Evolutionary conservation across 192 early-diverging fungal species (phyloP).

Genomic region (Mortierella antarctica): DNA sequence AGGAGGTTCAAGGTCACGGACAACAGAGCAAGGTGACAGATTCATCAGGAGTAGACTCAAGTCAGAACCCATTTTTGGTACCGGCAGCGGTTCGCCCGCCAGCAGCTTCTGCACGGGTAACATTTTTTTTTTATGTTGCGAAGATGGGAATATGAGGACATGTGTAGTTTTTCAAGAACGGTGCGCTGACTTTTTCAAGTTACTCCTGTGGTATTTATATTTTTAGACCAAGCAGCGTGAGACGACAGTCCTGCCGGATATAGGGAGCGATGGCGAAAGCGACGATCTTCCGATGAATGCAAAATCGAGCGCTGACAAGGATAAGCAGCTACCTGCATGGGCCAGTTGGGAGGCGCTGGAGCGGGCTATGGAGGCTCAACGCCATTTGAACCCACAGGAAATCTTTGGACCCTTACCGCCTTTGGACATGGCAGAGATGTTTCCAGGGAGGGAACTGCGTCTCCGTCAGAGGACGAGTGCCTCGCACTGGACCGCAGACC

Average conservation of each 20-base stretch:
- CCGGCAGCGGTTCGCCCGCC: constrained; percentile 7
- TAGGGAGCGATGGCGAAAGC: constrained; percentile 14
- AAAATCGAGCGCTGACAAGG: not conserved
- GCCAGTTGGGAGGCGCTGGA: constrained; percentile 30
- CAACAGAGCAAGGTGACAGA: not conserved
- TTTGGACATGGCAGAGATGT: constrained; percentile 34
- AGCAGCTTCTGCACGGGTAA: constrained; percentile 9
- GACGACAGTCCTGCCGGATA: constrained; percentile 29
- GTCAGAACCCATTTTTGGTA: constrained; percentile 11
- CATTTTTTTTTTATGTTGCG: not conserved
- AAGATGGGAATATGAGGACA: not conserved
- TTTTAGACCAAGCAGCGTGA: constrained; percentile 2
- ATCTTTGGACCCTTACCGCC: constrained; percentile 36
- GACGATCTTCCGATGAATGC: not conserved
- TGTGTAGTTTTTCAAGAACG: not conserved
- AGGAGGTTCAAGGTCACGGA: not conserved
- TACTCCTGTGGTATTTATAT: not conserved
- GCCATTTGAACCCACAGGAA: constrained; percentile 28
- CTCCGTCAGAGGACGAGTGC: constrained; percentile 19
- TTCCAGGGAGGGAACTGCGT: constrained; percentile 8
- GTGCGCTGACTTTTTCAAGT: not conserved
- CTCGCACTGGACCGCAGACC: constrained; percentile 36
- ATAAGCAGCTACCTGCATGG: constrained; percentile 16
- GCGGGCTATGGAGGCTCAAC: constrained; percentile 13
- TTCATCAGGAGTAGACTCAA: not conserved